phyloP scores from a whole-genome alignment of 2,329 filamentous ascomycete species.

The Hypoxylon sp. region DNA sequence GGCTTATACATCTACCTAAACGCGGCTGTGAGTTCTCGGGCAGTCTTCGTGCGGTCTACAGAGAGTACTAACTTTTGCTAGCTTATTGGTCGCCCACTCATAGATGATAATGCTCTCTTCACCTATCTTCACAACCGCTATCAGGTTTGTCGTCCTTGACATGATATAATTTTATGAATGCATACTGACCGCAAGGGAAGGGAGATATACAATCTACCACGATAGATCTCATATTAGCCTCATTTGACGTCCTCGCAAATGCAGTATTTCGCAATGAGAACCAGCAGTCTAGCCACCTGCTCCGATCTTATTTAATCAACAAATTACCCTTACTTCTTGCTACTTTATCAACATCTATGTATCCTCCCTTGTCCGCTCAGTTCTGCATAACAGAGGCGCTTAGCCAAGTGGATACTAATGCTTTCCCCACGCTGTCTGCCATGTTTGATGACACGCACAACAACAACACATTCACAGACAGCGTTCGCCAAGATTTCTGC shows the following conservation, averaged over 20 bases:
- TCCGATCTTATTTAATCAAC: constrained; percentile 86
- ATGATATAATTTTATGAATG: not conserved
- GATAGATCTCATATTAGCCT: constrained; percentile 83
- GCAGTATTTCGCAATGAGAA: constrained; percentile 75
- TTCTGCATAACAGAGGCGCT: constrained; percentile 77
- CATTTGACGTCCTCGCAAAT: constrained; percentile 90
- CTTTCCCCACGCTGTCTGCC: constrained; percentile 69
- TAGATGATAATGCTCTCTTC: constrained; percentile 82
- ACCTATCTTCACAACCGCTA: constrained; percentile 87
- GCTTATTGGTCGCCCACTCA: constrained; percentile 82
- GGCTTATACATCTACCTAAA: constrained; percentile 88
- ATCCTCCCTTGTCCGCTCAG: constrained; percentile 76
- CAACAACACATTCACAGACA: constrained; percentile 65
- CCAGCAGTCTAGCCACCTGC: constrained; percentile 69
- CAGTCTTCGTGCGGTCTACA: not conserved
- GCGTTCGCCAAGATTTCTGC: constrained; percentile 76
- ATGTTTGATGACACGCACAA: constrained; percentile 69
- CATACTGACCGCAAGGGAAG: constrained; percentile 52
- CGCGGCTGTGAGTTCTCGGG: constrained; percentile 68
- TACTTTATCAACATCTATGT: constrained; percentile 69
- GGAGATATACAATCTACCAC: constrained; percentile 80
- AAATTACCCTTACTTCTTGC: constrained; percentile 65
- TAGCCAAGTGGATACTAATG: constrained; percentile 80
- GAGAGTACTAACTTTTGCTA: constrained; percentile 51
- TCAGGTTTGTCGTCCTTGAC: constrained; percentile 61